phyloP scores from a whole-genome alignment of 129 eudicot genomes.

The Erigeron canadensis region DNA sequence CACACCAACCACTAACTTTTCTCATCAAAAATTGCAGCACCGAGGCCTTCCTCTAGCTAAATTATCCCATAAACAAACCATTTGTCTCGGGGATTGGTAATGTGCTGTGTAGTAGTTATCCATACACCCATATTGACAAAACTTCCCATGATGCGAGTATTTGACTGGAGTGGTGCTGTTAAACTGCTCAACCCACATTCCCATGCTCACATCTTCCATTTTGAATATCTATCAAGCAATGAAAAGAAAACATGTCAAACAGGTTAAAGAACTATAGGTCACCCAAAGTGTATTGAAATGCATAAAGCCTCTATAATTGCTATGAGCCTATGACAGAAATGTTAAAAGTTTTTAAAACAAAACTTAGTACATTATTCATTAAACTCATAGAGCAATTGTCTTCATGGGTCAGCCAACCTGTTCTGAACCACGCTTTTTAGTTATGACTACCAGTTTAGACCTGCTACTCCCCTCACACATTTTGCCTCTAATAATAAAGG shows the following conservation, averaged over 20 bases:
- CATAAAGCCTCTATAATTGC: constrained; percentile 10
- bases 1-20: neutral
- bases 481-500: neutral
- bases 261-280: neutral
- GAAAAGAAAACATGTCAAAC: neutral
- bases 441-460: neutral
- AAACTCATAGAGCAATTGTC: neutral
- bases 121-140: constrained; percentile 89
- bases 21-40: constrained; percentile 70
- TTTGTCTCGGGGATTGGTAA: constrained; percentile 94
- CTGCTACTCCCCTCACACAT: neutral
- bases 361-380: neutral
- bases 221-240: constrained; percentile 64
- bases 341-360: neutral
- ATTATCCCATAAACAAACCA: constrained; percentile 92
- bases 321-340: neutral
- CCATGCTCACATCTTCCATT: constrained; percentile 99
- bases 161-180: constrained; percentile 66
- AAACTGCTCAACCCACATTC: constrained; percentile 98
- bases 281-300: neutral
- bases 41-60: constrained; percentile 70
- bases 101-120: constrained; percentile 86
- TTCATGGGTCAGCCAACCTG: neutral
- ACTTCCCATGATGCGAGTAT: constrained; percentile 79
- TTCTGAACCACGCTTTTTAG: no score